Conservation (phyloP, 768 basidiomycete genomes). For the Piloderma croceum region DNA sequence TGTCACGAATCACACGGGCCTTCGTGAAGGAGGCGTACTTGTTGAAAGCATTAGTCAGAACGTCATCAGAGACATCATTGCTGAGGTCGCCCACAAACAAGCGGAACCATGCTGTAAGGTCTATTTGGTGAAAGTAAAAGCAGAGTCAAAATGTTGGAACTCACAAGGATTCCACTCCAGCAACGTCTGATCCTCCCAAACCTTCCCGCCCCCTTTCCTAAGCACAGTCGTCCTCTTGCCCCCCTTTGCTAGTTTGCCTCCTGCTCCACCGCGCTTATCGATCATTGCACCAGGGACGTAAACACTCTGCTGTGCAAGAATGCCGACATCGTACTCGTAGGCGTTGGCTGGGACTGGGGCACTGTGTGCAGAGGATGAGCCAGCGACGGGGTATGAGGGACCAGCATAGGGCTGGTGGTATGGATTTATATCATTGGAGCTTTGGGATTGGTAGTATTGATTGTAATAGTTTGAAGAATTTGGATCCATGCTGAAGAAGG, state of each 20-base stretch:
- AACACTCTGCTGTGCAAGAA: constrained; percentile 85
- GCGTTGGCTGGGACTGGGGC: constrained; percentile 86
- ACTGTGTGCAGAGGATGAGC: constrained; percentile 58
- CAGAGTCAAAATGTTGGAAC: constrained; percentile 24
- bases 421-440: constrained; percentile 56
- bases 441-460: constrained; percentile 44
- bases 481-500: constrained; percentile 36
- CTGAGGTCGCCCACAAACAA: constrained; percentile 97
- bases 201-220: constrained; percentile 91
- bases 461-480: constrained; percentile 42
- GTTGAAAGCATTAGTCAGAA: constrained; percentile 87
- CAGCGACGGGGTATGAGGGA: constrained; percentile 62
- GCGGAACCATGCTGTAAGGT: constrained; percentile 81
- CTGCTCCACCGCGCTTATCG: constrained; percentile 80
- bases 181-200: constrained; percentile 97
- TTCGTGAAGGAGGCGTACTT: constrained; percentile 92
- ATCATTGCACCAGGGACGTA: constrained; percentile 91
- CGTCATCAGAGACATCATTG: constrained; percentile 96
- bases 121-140: constrained; percentile 7
- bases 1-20: constrained; percentile 91
- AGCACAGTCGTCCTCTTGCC: constrained; percentile 92
- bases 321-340: constrained; percentile 89
- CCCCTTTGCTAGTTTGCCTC: constrained; percentile 82
- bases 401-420: constrained; percentile 80
- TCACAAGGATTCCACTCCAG: constrained; percentile 96